These are phyloP conservation scores for Datisca glomerata DNA, from an alignment of 306 rosid species.

Conservation along the genomic window DNA sequence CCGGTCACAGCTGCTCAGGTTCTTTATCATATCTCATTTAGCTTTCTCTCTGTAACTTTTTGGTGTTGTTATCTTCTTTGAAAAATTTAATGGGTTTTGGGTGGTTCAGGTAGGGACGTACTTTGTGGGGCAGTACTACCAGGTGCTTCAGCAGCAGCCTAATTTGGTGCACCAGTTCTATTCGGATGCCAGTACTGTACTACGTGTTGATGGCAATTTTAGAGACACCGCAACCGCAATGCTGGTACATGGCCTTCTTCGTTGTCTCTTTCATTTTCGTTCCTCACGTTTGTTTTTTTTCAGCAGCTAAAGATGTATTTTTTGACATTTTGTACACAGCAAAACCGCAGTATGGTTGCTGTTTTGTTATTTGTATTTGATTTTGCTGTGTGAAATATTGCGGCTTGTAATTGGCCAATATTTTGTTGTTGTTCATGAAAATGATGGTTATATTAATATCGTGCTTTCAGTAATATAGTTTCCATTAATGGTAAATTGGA, in stretches of 20 bases:
- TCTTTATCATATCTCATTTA: background rate
- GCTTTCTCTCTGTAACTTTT: constrained; percentile 1
- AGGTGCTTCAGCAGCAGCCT: constrained; percentile 85
- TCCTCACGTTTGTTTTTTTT: background rate
- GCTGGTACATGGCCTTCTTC: constrained; percentile 36
- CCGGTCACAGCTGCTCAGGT: constrained; percentile 92
- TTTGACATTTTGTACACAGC: background rate
- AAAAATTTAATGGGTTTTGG: background rate
- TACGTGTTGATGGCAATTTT: constrained; percentile 61
- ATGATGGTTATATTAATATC: too few species aligned
- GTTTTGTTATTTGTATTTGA: too few species aligned
- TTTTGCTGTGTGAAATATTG: background rate
- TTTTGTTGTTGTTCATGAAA: too few species aligned
- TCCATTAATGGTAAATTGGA: too few species aligned
- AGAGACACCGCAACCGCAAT: constrained; percentile 73
- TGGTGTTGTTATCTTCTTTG: background rate
- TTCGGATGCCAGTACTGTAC: constrained; percentile 86
- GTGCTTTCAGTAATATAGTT: too few species aligned
- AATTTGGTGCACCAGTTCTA: constrained; percentile 82
- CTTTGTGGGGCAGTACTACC: constrained; percentile 95
- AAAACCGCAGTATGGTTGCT: too few species aligned
- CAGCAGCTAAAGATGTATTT: background rate
- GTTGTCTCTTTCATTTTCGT: background rate
- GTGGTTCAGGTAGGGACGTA: constrained; percentile 73
- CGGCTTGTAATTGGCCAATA: too few species aligned